Evolutionary conservation across 2,329 filamentous ascomycete genomes (phyloP), one percentile per base, ranked within the genome.

Genomic region (Ophiobolus disseminans): DNA sequence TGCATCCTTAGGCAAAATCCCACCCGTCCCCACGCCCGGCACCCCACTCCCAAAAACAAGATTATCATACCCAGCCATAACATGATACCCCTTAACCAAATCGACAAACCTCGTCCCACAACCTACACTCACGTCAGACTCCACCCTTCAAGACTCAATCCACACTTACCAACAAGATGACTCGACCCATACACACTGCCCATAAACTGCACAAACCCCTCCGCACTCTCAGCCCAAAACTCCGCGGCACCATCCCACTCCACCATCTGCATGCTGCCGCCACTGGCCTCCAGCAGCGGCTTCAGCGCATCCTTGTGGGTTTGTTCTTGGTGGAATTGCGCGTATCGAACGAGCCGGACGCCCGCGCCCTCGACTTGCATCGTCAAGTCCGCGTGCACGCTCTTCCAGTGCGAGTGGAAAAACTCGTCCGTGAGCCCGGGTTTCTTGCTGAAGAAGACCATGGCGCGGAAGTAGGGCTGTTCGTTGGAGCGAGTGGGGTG

Each of bases 401-500:
- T 49, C 41, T 55, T 55, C 48, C 48, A 55, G 36, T 55, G 52
- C 21, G 45, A 40, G 30, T 55, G 52, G 48, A 55, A 55, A 30
- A 55, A 55, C 5, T 47, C 44, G 14, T 55, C 48, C 3, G 48
- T 55, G 4, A 55, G 31, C 6, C 31, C 48, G 6, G 48, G 52
- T 35, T 55, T 48, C 39, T 55, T 55, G 41, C 46, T 49, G 41
- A 55, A 55, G 48, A 52, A 55, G 30, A 55, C 13, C 20, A 43
- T 40, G 10, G 48, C 52, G 22, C 48, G 44, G 41, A 55, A 52
- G 37, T 55, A 55, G 1, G 36, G 45, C 14, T 55, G 48, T 39
- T 52, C 36, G 20, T 55, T 55, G 11, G 52, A 55, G 3, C 51
- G 43, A 9, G 10, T 25, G 20, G 40, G 44, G 6, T 13, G 26